Conservation (phyloP, 2,329 filamentous ascomycete species). For the Triangularia verruculosa region DNA sequence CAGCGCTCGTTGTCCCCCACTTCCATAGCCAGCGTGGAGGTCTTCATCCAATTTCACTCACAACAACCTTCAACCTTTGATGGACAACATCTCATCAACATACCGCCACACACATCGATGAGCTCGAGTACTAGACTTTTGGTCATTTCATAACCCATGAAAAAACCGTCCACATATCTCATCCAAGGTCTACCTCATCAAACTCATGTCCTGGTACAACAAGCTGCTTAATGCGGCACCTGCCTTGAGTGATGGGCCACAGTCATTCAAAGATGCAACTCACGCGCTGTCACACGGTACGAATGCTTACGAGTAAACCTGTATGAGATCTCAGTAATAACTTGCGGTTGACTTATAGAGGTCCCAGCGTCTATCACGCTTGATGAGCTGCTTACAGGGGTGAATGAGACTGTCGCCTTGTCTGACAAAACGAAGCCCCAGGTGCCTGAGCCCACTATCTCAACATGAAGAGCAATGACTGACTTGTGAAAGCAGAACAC, state of each 20-base stretch:
- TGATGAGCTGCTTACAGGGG: constrained; percentile 13
- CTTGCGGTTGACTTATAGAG: neutral
- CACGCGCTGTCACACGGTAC: constrained; percentile 9
- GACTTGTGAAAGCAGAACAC: neutral
- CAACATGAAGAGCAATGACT: neutral
- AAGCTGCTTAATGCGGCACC: constrained; percentile 5
- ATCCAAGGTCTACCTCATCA: neutral
- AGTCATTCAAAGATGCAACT: neutral
- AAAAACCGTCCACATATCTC: too few species aligned
- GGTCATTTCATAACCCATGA: neutral
- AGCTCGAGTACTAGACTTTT: neutral
- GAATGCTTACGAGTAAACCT: neutral
- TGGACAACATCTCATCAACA: neutral
- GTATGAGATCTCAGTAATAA: neutral
- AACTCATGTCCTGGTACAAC: constrained; percentile 16
- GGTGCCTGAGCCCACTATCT: neutral
- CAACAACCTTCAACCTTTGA: too few species aligned
- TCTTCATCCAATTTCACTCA: neutral
- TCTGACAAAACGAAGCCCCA: neutral
- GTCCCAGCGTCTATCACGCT: constrained; percentile 15
- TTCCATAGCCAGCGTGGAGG: neutral
- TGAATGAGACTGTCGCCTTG: neutral
- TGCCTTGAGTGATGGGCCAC: neutral
- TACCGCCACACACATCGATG: neutral
- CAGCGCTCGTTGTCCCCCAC: neutral